Base-by-base conservation (phyloP, 2,329 filamentous ascomycete species). In the Volutella citrinella region DNA sequence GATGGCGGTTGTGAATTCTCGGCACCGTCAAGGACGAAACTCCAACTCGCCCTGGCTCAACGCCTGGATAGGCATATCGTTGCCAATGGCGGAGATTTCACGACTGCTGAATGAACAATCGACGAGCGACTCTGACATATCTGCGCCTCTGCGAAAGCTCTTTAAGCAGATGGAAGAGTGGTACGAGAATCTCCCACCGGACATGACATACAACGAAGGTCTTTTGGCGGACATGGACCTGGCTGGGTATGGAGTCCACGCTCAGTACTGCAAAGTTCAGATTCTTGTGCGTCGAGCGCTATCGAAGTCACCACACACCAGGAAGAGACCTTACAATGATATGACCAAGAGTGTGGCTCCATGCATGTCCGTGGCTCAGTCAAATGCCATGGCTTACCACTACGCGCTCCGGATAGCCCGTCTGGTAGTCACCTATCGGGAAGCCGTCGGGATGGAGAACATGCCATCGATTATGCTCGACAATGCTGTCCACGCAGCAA, bases 381-480 rank as follows among this genome's bases (percentile, higher is more conserved):
- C 27, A 4, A 10, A 32, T 9, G 17, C 10, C 7, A 15, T 32
- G 3, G 19, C 29, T n/a, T 39, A 37, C n/a, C 23, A 37, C n/a
- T 37, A 41, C 19, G 38, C 38, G 10, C 30, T 37, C 6, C 38
- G 38, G 9, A 34, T 32, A 14, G 27, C 38, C n/a, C 38, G 38
- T 2, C 12, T 41, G 4, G 30, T 41, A 12, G 34, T 41, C 14
- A 41, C 38, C 14, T 41, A 41, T 15, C 34, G 38, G 19, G 38
- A 41, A 25, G 38, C 30, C 5, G 37, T 41, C 32, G 38, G 38
- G 6, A 30, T 41, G 30, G 38, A 41, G 11, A 34, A 41, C 7
- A 41, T 41, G n/a, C 38, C 38, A 13, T 41, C 38, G 6, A 41
- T 41, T n/a, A 37, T 41, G 34, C 34, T 41, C 10, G 38, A 41